A percentile compares a stretch with the other conserved stretches of the same genome.
phyloP scores from a whole-genome alignment of 1,139 yeast species.

The Groenewaldozyma sp. region DNA sequence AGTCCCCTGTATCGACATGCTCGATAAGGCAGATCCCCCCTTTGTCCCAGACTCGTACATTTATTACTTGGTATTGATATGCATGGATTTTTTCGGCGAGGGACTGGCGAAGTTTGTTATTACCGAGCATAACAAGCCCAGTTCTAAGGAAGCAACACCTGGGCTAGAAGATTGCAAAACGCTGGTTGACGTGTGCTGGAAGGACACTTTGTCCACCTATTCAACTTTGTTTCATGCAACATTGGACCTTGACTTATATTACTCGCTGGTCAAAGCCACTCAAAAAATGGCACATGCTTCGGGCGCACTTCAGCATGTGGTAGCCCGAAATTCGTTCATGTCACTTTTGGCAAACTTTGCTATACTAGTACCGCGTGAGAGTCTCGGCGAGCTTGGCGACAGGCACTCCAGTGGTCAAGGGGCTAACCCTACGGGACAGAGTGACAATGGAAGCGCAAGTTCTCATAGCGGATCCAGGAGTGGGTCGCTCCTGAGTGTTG shows the following conservation, averaged over 20 bases:
- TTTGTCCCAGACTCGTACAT: conserved; percentile 54
- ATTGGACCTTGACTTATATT: conserved; percentile 61
- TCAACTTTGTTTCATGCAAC: conserved; percentile 51
- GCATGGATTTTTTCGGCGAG: conserved; percentile 51
- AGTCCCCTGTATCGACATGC: conserved; percentile 55
- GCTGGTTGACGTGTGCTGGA: conserved; percentile 39
- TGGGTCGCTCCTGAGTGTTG: conserved; percentile 4
- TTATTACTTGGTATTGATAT: conserved; percentile 47
- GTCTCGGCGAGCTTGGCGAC: no score
- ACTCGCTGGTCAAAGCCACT: conserved; percentile 54
- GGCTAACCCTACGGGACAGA: no score
- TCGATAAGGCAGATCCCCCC: conserved; percentile 71
- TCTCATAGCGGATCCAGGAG: neutral
- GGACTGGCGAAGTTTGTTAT: conserved; percentile 55
- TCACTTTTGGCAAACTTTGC: conserved; percentile 42
- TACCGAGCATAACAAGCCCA: conserved; percentile 4
- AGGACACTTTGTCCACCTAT: conserved; percentile 40
- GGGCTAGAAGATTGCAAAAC: neutral
- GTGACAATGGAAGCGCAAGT: no score
- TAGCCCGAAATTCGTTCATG: conserved; percentile 54
- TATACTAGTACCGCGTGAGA: conserved; percentile 26
- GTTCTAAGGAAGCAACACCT: neutral
- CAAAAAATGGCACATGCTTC: conserved; percentile 77
- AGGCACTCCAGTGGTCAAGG: no score
- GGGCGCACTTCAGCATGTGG: conserved; percentile 54